phyloP scores from a whole-genome alignment of 2,329 filamentous ascomycete species.

The Calonectria leucothoes region DNA sequence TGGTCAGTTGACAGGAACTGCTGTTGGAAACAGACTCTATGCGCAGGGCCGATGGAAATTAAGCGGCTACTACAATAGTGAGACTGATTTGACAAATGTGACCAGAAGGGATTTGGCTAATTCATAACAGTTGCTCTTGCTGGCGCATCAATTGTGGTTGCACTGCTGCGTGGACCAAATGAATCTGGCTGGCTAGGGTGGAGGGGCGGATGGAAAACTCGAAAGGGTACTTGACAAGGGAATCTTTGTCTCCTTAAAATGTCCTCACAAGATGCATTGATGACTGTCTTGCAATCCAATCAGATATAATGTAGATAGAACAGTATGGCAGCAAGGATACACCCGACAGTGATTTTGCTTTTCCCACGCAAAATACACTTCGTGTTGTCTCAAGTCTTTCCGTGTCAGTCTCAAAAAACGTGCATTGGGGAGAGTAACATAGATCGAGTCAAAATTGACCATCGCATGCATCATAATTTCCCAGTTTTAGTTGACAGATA shows the following conservation, averaged over 20 bases:
- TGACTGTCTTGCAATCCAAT: too few relatives aligned
- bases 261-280: too few relatives aligned
- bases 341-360: too few relatives aligned
- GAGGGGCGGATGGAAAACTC: conserved; percentile 41
- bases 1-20: conserved; percentile 79
- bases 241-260: neutral
- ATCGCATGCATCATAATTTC: too few relatives aligned
- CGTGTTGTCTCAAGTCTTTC: too few relatives aligned
- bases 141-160: conserved; percentile 41
- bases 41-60: conserved; percentile 63
- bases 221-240: neutral
- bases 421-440: too few relatives aligned
- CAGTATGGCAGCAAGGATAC: too few relatives aligned
- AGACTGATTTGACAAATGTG: neutral
- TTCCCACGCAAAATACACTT: too few relatives aligned
- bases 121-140: conserved; percentile 38
- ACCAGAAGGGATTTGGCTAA: neutral
- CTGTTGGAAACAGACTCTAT: conserved; percentile 67
- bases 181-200: conserved; percentile 48
- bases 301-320: too few relatives aligned
- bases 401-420: too few relatives aligned
- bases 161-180: conserved; percentile 42
- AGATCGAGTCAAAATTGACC: too few relatives aligned
- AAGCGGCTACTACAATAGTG: conserved; percentile 55
- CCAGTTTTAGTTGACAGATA: too few relatives aligned